Conservation (phyloP, 2,329 filamentous ascomycete species). For the Cryoendolithus antarcticus region DNA sequence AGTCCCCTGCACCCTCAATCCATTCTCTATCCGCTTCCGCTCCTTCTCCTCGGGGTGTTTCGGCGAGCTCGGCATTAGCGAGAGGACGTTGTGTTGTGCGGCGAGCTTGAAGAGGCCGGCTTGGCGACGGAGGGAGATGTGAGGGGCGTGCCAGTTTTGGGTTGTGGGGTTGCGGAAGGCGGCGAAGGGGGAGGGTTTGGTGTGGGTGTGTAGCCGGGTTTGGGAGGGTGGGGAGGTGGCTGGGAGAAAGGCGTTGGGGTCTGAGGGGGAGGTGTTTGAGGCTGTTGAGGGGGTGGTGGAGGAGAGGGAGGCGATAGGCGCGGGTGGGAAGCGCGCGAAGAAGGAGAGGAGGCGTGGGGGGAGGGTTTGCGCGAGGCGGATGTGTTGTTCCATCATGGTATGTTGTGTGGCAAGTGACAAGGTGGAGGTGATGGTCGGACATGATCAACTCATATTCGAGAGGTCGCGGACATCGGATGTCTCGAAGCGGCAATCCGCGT, state of each 20-base stretch:
- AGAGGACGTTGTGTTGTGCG: slow-evolving; percentile 36
- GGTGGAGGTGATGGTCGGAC: no score
- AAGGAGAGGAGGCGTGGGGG: slow-evolving; percentile 71
- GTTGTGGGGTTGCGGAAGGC: slow-evolving; percentile 66
- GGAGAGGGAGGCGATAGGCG: slow-evolving; percentile 15
- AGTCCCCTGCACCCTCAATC: slow-evolving; percentile 78
- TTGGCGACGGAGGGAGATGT: slow-evolving; percentile 74
- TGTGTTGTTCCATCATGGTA: slow-evolving; percentile 19
- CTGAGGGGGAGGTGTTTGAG: slow-evolving; percentile 29
- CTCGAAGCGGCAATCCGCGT: no score
- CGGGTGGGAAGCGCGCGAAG: slow-evolving; percentile 77
- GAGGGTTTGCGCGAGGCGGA: slow-evolving; percentile 51
- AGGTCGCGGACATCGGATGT: no score
- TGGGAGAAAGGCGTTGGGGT: slow-evolving; percentile 26
- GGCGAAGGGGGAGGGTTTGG: slow-evolving; percentile 55
- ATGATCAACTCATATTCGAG: no score
- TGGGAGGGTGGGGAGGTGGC: not conserved
- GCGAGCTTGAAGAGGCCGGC: slow-evolving; percentile 85
- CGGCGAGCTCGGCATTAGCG: slow-evolving; percentile 21
- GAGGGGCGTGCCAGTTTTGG: slow-evolving; percentile 70
- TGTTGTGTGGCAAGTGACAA: no score
- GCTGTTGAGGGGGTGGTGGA: slow-evolving; percentile 8
- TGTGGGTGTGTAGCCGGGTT: slow-evolving; percentile 25
- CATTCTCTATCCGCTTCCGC: slow-evolving; percentile 61
- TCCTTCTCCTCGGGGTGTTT: slow-evolving; percentile 47